phyloP scores from a whole-genome alignment of 129 eudicot genomes.

The Centaurea solstitialis region DNA sequence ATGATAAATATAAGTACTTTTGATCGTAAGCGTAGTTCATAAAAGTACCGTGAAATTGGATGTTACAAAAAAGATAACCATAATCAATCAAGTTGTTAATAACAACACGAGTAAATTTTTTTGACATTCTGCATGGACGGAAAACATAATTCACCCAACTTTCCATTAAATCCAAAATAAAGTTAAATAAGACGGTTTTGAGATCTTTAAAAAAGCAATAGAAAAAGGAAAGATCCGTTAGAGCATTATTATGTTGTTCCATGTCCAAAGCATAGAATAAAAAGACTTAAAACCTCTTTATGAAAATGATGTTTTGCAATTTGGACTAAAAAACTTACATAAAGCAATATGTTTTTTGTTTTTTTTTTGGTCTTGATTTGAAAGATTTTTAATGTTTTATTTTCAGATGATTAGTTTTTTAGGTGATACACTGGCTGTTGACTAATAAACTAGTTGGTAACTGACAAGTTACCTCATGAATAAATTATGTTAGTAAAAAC shows the following conservation, averaged over 20 bases:
- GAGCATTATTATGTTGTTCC: background rate
- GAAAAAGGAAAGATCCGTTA: background rate
- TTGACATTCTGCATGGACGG: too few species aligned
- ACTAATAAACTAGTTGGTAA: too few species aligned
- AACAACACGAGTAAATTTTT: too few species aligned
- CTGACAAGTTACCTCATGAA: too few species aligned
- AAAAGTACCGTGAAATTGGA: too few species aligned
- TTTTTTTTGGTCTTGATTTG: background rate
- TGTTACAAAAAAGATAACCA: too few species aligned
- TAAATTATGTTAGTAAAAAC: too few species aligned
- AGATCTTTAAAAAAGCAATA: background rate
- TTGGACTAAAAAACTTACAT: background rate
- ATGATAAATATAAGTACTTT: too few species aligned
- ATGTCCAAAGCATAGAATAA: background rate
- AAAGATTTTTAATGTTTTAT: background rate
- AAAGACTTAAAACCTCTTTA: background rate
- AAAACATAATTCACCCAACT: background rate
- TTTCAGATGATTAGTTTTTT: too few species aligned
- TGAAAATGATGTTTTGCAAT: background rate
- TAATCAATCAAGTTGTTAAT: too few species aligned
- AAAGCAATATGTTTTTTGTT: background rate
- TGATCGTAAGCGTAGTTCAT: too few species aligned
- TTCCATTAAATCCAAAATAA: background rate
- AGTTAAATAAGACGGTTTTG: constrained; percentile 2
- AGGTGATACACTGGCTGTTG: too few species aligned